Evolutionary conservation across 331 rosid genomes (phyloP), one percentile per base, ranked within the genome.

Genomic region (Pyrus hybrid): DNA sequence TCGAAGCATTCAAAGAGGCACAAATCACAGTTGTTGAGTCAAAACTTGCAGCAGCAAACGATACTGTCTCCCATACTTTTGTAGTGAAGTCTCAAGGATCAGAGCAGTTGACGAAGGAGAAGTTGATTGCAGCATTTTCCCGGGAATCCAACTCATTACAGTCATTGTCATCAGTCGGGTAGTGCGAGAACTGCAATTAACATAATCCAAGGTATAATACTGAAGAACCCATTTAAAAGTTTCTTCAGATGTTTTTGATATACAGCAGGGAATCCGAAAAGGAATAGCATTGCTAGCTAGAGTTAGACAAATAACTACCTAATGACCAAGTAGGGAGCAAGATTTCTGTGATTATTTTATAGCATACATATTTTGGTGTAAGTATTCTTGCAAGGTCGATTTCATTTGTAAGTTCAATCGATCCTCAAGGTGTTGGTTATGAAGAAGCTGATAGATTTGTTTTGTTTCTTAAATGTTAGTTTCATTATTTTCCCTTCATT

Each of bases 81-180:
- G 86, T 89, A 26, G 80, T 94, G 60, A 89, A 86, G 78, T 80
- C 97, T 54, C 89, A 87, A 64, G 93, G 86, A 28, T 81, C 89
- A 3, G 97, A 92, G 81, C 87, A 86, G 80, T 75, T 90, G 53
- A 92, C 93, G 0, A 90, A 89, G 89, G 99, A 94, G 71, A 88
- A 86, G 89, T 78, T 92, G 82, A 80, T 92, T 23, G 96, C 91
- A 29, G 86, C 89, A 21, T 70, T 94, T 80, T 92, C 97, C 56
- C 75, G 35, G 72, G 93, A 91, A 77, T 84, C 96, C 68, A 90
- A 76, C 78, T 62, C 91, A 12, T 77, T 79, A 69, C 87, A 82
- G 78, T 76, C 90, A 53, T 67, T 87, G 74, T 77, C 88, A n/a
- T 80, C 82, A 3, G 82, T 77, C 74, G 90, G 85, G 25, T 87